These are phyloP conservation scores for Pythium plurisporium DNA, from an alignment of 352 stramenopile genomes.

Conservation along the genomic window DNA sequence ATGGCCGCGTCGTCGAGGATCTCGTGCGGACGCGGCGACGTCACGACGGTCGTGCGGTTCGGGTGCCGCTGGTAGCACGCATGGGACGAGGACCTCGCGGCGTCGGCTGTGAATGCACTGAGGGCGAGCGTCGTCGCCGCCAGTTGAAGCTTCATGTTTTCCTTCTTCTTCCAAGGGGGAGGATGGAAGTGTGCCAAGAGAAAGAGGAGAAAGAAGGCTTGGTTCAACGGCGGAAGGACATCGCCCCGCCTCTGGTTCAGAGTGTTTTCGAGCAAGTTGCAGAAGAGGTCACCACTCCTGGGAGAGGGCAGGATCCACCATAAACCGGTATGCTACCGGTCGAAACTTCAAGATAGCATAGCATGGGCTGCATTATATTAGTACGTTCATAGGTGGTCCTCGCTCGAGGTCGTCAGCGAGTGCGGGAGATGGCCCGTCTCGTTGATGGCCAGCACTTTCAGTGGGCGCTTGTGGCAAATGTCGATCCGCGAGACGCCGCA, in stretches of 20 bases:
- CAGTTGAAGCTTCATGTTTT: background rate
- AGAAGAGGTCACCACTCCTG: background rate
- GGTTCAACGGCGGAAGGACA: background rate
- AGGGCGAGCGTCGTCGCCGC: background rate
- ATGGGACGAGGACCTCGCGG: conserved; percentile 4
- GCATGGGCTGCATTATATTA: conserved; percentile 4
- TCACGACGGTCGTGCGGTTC: conserved; percentile 64
- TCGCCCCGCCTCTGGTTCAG: background rate
- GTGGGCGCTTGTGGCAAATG: conserved; percentile 53
- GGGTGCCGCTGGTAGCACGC: conserved; percentile 70
- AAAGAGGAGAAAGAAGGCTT: background rate
- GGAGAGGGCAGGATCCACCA: conserved; percentile 7
- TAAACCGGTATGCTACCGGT: conserved; percentile 15
- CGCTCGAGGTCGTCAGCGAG: conserved; percentile 77
- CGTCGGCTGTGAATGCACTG: background rate
- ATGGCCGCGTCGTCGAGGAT: conserved; percentile 64
- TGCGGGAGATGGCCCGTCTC: conserved; percentile 74
- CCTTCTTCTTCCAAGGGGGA: background rate
- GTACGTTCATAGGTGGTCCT: conserved; percentile 60
- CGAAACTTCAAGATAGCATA: conserved; percentile 13
- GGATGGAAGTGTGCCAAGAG: background rate
- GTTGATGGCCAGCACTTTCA: conserved; percentile 76
- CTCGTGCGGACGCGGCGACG: conserved; percentile 58
- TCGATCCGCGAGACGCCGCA: conserved; percentile 78
- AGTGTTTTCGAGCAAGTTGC: background rate